Conservation (phyloP, 2,329 filamentous ascomycete species). For the Lecanicillium sp. region DNA sequence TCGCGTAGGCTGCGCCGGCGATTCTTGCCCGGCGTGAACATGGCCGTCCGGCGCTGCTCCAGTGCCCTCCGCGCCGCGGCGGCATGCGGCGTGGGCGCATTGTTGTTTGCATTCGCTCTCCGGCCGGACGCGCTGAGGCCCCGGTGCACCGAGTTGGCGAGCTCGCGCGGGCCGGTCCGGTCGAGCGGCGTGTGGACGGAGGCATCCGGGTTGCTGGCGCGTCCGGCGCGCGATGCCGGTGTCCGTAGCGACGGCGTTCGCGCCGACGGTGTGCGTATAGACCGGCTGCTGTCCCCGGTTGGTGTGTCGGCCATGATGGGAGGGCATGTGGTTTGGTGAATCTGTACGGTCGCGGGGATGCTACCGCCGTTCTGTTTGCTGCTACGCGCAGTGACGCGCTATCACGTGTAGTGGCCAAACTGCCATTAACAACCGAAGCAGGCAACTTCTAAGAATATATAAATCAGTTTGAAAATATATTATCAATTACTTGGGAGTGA, state of each 20-base stretch:
- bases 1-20: conserved; percentile 52
- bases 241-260: conserved; percentile 29
- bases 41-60: conserved; percentile 51
- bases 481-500: too few relatives aligned
- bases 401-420: too few relatives aligned
- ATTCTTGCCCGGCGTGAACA: conserved; percentile 54
- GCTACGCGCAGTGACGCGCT: too few relatives aligned
- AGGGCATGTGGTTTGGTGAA: background rate
- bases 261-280: conserved; percentile 7
- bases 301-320: conserved; percentile 14
- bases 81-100: conserved; percentile 53
- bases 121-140: conserved; percentile 41
- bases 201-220: conserved; percentile 13
- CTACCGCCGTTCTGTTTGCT: too few relatives aligned
- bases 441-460: too few relatives aligned
- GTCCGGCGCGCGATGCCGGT: conserved; percentile 27
- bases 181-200: conserved; percentile 40
- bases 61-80: conserved; percentile 54
- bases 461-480: too few relatives aligned
- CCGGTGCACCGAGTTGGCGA: conserved; percentile 33
- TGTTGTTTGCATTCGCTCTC: conserved; percentile 27
- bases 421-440: too few relatives aligned
- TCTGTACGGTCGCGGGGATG: background rate
- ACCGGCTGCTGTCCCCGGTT: background rate
- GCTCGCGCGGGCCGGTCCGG: conserved; percentile 28